Percentiles rank a stretch among this genome's conserved stretches.
Evolutionary conservation across 2,329 filamentous ascomycete genomes (phyloP).

Genomic region (Epichloe baconii): DNA sequence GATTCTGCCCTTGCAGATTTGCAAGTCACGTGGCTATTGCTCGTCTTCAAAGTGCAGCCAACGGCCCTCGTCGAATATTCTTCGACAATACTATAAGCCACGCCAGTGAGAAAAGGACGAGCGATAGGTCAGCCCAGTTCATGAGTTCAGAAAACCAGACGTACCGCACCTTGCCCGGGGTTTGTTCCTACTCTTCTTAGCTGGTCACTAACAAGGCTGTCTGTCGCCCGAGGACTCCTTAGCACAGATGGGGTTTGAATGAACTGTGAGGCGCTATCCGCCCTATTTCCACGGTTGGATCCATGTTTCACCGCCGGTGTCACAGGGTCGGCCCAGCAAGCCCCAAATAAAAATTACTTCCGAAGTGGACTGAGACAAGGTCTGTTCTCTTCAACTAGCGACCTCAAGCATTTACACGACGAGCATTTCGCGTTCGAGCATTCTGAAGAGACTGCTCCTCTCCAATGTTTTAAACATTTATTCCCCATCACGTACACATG

Average conservation of each 20-base stretch:
- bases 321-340: constrained; percentile 1
- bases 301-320: constrained; percentile 6
- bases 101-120: constrained; percentile 2
- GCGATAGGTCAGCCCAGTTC: background rate
- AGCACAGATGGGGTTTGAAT: too few species aligned
- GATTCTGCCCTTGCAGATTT: too few species aligned
- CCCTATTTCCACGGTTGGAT: background rate
- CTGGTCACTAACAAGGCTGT: background rate
- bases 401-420: background rate
- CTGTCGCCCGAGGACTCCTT: background rate
- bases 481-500: background rate
- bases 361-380: background rate
- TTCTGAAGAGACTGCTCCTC: background rate
- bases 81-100: background rate
- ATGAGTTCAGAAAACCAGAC: background rate
- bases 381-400: background rate
- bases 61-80: background rate
- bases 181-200: background rate
- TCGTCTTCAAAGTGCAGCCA: background rate
- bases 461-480: background rate
- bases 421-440: background rate
- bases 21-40: background rate
- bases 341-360: background rate
- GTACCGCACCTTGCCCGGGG: background rate
- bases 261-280: background rate